Conservation (phyloP, 148 eudicot species). For the Selenicereus undatus region DNA sequence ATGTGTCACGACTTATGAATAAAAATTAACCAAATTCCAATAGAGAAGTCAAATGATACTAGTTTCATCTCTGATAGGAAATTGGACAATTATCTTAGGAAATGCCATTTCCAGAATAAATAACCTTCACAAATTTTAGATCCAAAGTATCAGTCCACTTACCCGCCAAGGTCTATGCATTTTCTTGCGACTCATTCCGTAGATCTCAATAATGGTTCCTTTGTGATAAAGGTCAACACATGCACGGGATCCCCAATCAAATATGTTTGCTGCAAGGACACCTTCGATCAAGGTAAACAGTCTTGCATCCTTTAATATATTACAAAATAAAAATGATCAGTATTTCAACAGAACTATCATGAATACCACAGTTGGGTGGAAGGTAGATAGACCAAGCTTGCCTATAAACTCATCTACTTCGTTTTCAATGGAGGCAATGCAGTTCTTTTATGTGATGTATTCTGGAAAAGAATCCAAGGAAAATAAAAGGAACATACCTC, state of each 20-base stretch:
- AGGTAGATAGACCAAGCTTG: neutral
- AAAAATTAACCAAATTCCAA: neutral
- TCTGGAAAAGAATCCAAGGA: neutral
- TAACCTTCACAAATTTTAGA: neutral
- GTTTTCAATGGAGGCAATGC: neutral
- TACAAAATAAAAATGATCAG: neutral
- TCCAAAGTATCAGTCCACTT: slow-evolving; percentile 20
- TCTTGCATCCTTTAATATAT: slow-evolving; percentile 59
- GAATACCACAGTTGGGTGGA: neutral
- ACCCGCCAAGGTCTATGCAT: slow-evolving; percentile 99
- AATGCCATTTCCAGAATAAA: neutral
- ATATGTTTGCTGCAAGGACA: slow-evolving; percentile 96
- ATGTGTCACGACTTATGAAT: neutral
- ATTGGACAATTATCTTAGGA: slow-evolving; percentile 3
- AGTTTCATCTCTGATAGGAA: neutral
- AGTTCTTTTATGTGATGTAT: neutral
- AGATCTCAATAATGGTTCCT: slow-evolving; percentile 96
- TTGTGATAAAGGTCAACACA: slow-evolving; percentile 97
- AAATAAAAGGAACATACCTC: slow-evolving; percentile 46
- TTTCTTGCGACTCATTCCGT: slow-evolving; percentile 95
- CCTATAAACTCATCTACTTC: neutral
- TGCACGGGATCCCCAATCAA: slow-evolving; percentile 99
- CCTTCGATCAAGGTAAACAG: slow-evolving; percentile 87
- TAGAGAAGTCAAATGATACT: neutral
- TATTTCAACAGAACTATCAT: neutral